These are phyloP conservation scores for Lactuca saligna DNA, from an alignment of 129 eudicot genomes.

Conservation along the genomic window DNA sequence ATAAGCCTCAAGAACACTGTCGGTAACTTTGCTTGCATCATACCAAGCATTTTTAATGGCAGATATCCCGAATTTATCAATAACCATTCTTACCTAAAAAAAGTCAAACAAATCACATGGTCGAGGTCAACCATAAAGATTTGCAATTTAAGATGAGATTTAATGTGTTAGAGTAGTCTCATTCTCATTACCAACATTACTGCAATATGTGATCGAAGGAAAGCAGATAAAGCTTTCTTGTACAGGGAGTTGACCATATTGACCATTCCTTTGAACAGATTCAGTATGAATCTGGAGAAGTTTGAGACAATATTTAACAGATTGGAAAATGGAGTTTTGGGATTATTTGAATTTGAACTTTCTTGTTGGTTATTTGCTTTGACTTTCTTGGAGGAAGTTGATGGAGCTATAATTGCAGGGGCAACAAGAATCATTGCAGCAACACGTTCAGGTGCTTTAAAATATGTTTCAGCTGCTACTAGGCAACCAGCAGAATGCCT, in stretches of 20 bases:
- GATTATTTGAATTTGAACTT: constrained; percentile 37
- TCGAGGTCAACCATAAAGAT: not conserved
- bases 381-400: constrained; percentile 33
- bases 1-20: constrained; percentile 67
- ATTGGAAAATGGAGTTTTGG: constrained; percentile 40
- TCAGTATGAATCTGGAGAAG: constrained; percentile 34
- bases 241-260: constrained; percentile 53
- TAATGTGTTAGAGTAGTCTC: constrained; percentile 1
- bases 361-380: constrained; percentile 40
- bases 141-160: not conserved
- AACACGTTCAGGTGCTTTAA: constrained; percentile 87
- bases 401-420: constrained; percentile 88
- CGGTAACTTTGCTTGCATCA: constrained; percentile 78
- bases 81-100: constrained; percentile 70
- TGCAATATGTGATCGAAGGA: constrained; percentile 72
- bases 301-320: constrained; percentile 42
- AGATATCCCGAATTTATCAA: constrained; percentile 69
- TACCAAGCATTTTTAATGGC: constrained; percentile 78
- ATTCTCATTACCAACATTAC: constrained; percentile 59
- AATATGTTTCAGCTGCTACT: constrained; percentile 81
- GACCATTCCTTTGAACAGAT: constrained; percentile 51
- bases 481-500: constrained; percentile 97
- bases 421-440: constrained; percentile 94
- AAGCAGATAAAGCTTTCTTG: constrained; percentile 68
- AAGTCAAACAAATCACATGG: not conserved